Evolutionary conservation across 2,329 filamentous ascomycete genomes (phyloP).

Genomic region (Colletotrichum sp.): DNA sequence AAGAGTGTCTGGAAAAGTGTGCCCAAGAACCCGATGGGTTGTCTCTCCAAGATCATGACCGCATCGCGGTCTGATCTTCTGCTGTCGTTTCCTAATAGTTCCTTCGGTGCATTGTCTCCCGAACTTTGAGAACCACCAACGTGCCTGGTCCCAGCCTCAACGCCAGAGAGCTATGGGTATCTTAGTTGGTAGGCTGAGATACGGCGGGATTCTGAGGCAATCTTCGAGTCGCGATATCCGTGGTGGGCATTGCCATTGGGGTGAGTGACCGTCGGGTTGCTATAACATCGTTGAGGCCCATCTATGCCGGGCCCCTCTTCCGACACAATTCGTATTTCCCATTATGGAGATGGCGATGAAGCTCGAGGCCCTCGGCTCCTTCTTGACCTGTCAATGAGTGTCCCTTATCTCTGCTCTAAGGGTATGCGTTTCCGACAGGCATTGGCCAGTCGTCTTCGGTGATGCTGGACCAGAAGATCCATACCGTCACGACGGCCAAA

Average conservation of each 20-base stretch:
- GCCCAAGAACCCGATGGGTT: not conserved
- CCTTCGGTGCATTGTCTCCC: not conserved
- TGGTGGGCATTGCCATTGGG: not conserved
- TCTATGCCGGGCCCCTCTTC: not conserved
- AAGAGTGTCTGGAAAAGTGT: not conserved
- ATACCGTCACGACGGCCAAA: constrained; percentile 80
- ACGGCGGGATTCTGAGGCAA: not conserved
- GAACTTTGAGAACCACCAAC: not conserved
- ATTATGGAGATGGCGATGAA: not conserved
- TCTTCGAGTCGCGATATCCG: not conserved
- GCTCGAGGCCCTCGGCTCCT: not conserved
- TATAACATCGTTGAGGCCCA: not conserved
- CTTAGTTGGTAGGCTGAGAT: not conserved
- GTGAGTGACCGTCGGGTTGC: not conserved
- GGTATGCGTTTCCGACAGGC: constrained; percentile 48
- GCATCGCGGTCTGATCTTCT: not conserved
- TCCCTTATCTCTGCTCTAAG: constrained; percentile 7
- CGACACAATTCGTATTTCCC: not conserved
- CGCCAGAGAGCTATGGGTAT: not conserved
- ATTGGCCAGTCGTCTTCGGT: constrained; percentile 97
- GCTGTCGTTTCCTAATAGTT: not conserved
- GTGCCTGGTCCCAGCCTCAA: not conserved
- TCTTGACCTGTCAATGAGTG: not conserved
- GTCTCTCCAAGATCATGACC: not conserved
- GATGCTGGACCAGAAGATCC: constrained; percentile 98